Conservation (phyloP, 345 rosid species). For the Abelmoschus esculentus region DNA sequence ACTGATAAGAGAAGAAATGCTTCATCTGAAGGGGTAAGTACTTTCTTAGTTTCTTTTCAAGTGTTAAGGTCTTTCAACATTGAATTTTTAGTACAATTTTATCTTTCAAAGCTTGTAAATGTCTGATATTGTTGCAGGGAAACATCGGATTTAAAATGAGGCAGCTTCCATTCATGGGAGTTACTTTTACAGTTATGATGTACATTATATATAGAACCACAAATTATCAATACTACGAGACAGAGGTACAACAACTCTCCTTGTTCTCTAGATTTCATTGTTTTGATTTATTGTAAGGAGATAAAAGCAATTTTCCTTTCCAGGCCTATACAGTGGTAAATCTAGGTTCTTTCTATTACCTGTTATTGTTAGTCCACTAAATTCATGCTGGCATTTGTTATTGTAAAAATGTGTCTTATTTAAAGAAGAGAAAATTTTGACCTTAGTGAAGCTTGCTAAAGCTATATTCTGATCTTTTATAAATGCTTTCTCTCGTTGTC, state of each 20-base stretch:
- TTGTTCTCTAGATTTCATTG: neutral
- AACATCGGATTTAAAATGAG: slow-evolving; percentile 60
- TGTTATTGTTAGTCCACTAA: too few relatives aligned
- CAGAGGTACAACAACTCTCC: slow-evolving; percentile 46
- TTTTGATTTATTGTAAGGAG: neutral
- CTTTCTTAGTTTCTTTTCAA: slow-evolving; percentile 3
- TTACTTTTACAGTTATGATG: slow-evolving; percentile 60
- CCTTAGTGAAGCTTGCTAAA: neutral
- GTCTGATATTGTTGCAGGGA: slow-evolving; percentile 38
- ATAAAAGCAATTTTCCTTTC: neutral
- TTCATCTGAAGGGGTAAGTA: slow-evolving; percentile 62
- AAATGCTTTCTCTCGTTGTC: slow-evolving; percentile 20
- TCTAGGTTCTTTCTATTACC: too few relatives aligned
- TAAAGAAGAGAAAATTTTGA: too few relatives aligned
- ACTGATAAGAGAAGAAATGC: slow-evolving; percentile 46
- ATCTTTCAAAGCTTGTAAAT: slow-evolving; percentile 1
- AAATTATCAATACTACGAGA: slow-evolving; percentile 58
- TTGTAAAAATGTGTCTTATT: neutral
- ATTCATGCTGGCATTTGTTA: neutral
- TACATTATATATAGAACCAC: slow-evolving; percentile 83
- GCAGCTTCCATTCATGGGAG: slow-evolving; percentile 56
- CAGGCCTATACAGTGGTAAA: too few relatives aligned
- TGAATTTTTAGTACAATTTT: neutral
- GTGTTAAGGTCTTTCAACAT: neutral
- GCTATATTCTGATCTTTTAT: slow-evolving; percentile 7